Percentiles rank a stretch among this genome's conserved stretches.
These are phyloP conservation scores for Mycena sanguinolenta DNA, from an alignment of 768 basidiomycete genomes.

Conservation along the genomic window DNA sequence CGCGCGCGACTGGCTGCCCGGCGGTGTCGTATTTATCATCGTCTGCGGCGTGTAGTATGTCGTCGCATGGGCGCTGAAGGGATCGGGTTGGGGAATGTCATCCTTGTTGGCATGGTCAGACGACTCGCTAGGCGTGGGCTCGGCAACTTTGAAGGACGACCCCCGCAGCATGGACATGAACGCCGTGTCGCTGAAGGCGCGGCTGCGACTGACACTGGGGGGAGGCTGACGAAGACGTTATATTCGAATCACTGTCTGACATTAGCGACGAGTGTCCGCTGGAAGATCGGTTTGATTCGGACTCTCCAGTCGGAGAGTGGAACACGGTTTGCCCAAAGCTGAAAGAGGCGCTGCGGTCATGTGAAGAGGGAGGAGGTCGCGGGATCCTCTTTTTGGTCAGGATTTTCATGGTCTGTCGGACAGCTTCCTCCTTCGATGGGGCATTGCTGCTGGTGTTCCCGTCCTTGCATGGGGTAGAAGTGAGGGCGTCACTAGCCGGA, in stretches of 20 bases:
- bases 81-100: slow-evolving; percentile 67
- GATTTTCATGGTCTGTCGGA: slow-evolving; percentile 55
- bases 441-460: slow-evolving; percentile 54
- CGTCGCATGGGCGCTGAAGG: slow-evolving; percentile 78
- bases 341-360: slow-evolving; percentile 75
- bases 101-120: slow-evolving; percentile 46
- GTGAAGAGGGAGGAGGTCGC: slow-evolving; percentile 50
- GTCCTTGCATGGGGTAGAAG: slow-evolving; percentile 59
- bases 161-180: slow-evolving; percentile 69
- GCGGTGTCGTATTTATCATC: slow-evolving; percentile 78
- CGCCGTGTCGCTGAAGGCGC: slow-evolving; percentile 73
- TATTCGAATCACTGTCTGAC: slow-evolving; percentile 40
- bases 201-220: slow-evolving; percentile 54
- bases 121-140: slow-evolving; percentile 42
- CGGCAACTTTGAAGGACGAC: slow-evolving; percentile 53
- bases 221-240: slow-evolving; percentile 45
- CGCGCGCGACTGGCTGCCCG: slow-evolving; percentile 50
- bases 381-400: slow-evolving; percentile 54
- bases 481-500: slow-evolving; percentile 46
- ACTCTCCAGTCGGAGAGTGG: slow-evolving; percentile 58
- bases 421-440: slow-evolving; percentile 34
- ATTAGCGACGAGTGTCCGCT: slow-evolving; percentile 46
- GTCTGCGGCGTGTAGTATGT: slow-evolving; percentile 85
- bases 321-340: slow-evolving; percentile 76
- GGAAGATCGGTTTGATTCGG: slow-evolving; percentile 41